Base-by-base conservation (phyloP, 1,284 basidiomycete species). In the Porphyrellus sp. region DNA sequence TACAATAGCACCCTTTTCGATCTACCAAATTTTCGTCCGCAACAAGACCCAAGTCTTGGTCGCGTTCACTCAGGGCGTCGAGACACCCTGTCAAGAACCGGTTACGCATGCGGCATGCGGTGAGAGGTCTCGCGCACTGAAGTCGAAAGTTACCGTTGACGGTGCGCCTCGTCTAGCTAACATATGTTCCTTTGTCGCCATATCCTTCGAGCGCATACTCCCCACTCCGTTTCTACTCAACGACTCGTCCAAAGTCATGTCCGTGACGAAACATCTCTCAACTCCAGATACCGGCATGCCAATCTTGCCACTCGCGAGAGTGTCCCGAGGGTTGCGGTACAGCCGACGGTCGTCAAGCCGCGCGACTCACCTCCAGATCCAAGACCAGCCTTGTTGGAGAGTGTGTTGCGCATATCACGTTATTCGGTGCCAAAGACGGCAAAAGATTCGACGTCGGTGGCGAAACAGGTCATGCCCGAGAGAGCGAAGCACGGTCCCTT, bases 151-250 rank as follows among this genome's bases (percentile, higher is more conserved):
- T 13, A 2, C 15, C 30, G n/a, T 23, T 53, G 21, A 62, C 41
- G 6, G 16, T 16, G 21, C 23, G 15, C 38, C 25, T 13, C 16
- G 35, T 50, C 13, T 53, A 81, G 78, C 70, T 81, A 73, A 80
- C 78, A 74, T 79, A 81, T 81, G 78, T 80, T 73, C 67, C 70
- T 76, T 76, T 79, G 79, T 72, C 79, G 77, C 68, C 75, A 70
- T 67, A 66, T 76, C 56, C 64, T 69, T 57, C 70, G 64, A 72
- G 68, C 70, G 63, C 68, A 69, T 65, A 59, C 69, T 58, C 58
- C 63, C 53, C 68, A 64, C 53, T 51, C 61, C 60, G 47, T 48
- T 55, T 53, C 51, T 28, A 39, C 52, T 31, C 56, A 57, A 57
- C 69, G 50, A 56, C 49, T 63, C 58, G 47, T 59, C 52, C 55